Evolutionary conservation across 495 filamentous ascomycete species (phyloP), one percentile per base, ranked within the genome.

Genomic region (Rhypophila decipiens): DNA sequence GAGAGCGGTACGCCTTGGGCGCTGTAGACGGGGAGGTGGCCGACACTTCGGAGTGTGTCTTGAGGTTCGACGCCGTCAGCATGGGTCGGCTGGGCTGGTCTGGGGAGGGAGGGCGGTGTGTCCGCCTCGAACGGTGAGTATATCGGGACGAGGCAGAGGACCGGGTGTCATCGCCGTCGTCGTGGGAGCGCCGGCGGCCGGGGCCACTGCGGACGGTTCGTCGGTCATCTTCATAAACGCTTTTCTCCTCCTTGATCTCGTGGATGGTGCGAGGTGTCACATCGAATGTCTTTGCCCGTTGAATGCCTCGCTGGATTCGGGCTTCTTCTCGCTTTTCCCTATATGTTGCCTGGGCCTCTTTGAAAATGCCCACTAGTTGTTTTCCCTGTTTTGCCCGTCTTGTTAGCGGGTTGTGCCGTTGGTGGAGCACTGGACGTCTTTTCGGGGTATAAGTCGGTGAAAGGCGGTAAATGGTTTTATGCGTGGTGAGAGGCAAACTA

Each of bases 311-410:
- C 52, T 82, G 75, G 11, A 85, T 80, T 59, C 80, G 76, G 52
- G 90, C 73, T 52, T 87, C 80, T 9, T 86, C 82, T 60, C 91
- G 93, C 57, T 83, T 80, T 57, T 94, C 87, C 37, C 79, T 76
- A 62, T 96, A 96, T 38, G 88, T 85, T 23, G 82, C 80, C 60
- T 85, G 88, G 47, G 90, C 90, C 48, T 95, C 87, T 64, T 83
- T 90, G 74, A 93, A 89, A 52, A 95, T 83, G 53, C 79, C 79
- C 56, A 94, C 77, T 23, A 96, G 69, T 50, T 94, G 87, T 71
- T 90, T 95, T 65, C 86, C 88, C 89, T 95, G 50, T 20, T 17
- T 20, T n/a, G n/a, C n/a, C n/a, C n/a, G n/a, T n/a, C n/a, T n/a
- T n/a, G n/a, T n/a, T n/a, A n/a, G n/a, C n/a, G n/a, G n/a, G n/a